A percentile compares a stretch with the other conserved stretches of the same genome.
phyloP scores from a whole-genome alignment of 495 filamentous ascomycete genomes.

The Penicillium robsamsonii region DNA sequence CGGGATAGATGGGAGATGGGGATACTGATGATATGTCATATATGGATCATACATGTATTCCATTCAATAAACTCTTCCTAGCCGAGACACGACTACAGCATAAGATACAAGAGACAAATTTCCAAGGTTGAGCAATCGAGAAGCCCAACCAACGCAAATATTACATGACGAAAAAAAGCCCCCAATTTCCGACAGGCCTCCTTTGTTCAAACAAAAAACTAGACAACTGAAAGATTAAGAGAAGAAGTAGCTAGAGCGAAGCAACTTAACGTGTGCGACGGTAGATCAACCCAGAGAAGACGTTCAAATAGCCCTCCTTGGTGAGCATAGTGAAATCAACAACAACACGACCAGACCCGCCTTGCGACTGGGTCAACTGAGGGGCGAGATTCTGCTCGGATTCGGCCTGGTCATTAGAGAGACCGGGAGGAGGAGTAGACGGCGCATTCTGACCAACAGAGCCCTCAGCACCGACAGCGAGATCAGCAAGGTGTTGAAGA shows the following conservation, averaged over 20 bases:
- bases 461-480: slow-evolving; percentile 53
- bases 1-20: too few species aligned
- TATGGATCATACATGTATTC: not conserved
- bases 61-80: not conserved
- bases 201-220: not conserved
- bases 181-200: not conserved
- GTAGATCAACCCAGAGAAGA: slow-evolving; percentile 45
- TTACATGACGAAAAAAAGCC: not conserved
- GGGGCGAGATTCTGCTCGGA: slow-evolving; percentile 34
- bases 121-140: not conserved
- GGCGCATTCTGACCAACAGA: slow-evolving; percentile 37
- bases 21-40: not conserved
- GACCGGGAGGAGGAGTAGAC: slow-evolving; percentile 33
- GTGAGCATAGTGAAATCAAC: slow-evolving; percentile 48
- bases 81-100: not conserved
- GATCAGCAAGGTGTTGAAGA: slow-evolving; percentile 63
- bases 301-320: slow-evolving; percentile 46
- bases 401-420: slow-evolving; percentile 31
- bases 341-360: slow-evolving; percentile 29
- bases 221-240: not conserved
- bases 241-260: not conserved
- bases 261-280: slow-evolving; percentile 32
- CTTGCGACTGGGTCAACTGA: slow-evolving; percentile 29
- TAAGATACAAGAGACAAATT: not conserved
- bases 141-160: not conserved